phyloP scores from a whole-genome alignment of 2,329 filamentous ascomycete species.

The Juglanconis sp. region DNA sequence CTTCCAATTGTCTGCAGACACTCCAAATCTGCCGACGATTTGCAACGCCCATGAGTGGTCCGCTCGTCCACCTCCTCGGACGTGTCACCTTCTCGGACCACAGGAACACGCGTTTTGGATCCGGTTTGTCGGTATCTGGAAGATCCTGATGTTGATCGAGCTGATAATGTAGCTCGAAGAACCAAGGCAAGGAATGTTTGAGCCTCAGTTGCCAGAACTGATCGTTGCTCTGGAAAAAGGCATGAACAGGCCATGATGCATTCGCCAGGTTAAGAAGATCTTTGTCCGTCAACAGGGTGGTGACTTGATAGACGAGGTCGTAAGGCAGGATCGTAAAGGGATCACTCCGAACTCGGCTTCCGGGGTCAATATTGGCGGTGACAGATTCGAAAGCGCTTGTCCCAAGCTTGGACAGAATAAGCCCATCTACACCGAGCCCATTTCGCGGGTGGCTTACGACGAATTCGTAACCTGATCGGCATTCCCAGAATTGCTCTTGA shows the following conservation, averaged over 20 bases:
- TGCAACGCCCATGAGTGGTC: too few species aligned
- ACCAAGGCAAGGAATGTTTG: not conserved
- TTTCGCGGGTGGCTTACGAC: not conserved
- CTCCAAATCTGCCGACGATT: too few species aligned
- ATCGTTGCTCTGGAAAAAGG: not conserved
- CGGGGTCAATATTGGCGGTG: not conserved
- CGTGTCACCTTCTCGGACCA: too few species aligned
- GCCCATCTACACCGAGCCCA: not conserved
- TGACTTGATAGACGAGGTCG: not conserved
- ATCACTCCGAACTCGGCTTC: not conserved
- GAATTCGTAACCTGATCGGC: not conserved
- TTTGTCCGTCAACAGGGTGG: not conserved
- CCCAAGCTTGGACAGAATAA: not conserved
- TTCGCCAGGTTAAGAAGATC: not conserved
- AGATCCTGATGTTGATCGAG: not conserved
- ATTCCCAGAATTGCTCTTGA: not conserved
- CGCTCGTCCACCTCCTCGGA: too few species aligned
- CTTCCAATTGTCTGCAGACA: too few species aligned
- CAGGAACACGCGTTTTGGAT: too few species aligned
- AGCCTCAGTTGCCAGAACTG: conserved; percentile 2
- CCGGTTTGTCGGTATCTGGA: too few species aligned
- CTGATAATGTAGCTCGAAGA: not conserved
- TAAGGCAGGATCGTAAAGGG: not conserved
- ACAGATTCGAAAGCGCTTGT: not conserved
- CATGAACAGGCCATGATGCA: conserved; percentile 5